Evolutionary conservation across 441 rosid species (phyloP).

Genomic region (Brassica hybrid): DNA sequence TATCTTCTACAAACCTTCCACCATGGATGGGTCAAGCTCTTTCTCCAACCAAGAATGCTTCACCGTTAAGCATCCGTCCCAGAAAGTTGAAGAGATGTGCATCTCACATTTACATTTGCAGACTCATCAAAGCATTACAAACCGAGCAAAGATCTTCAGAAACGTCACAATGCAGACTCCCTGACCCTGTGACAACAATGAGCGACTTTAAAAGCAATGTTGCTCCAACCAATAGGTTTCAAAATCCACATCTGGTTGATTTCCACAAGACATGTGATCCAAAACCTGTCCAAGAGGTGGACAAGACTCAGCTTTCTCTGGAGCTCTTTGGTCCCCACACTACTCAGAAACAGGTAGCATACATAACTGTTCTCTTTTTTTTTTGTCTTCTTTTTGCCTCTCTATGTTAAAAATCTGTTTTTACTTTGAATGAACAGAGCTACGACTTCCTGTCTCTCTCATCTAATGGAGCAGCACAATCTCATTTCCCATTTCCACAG

Average conservation of each 20-base stretch:
- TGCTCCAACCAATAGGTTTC: constrained; percentile 8
- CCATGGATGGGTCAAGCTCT: constrained; percentile 61
- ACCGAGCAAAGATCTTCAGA: constrained; percentile 43
- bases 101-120: constrained; percentile 70
- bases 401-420: constrained; percentile 8
- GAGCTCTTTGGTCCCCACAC: constrained; percentile 26
- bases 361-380: neutral
- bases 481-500: constrained; percentile 48
- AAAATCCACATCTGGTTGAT: constrained; percentile 20
- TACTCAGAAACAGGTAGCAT: constrained; percentile 56
- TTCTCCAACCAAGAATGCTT: constrained; percentile 41
- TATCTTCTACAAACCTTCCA: constrained; percentile 58
- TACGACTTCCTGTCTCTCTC: constrained; percentile 70
- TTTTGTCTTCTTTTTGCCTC: constrained; percentile 16
- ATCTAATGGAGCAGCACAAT: constrained; percentile 47
- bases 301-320: constrained; percentile 21
- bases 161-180: constrained; percentile 47
- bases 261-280: neutral
- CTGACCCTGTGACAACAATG: constrained; percentile 27
- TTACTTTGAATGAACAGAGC: constrained; percentile 47
- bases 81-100: constrained; percentile 58
- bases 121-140: constrained; percentile 59
- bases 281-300: constrained; percentile 25
- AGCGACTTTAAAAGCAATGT: constrained; percentile 37
- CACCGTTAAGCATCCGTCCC: constrained; percentile 54